phyloP scores from a whole-genome alignment of 768 basidiomycete genomes.

The Fomitopsis pulvina region DNA sequence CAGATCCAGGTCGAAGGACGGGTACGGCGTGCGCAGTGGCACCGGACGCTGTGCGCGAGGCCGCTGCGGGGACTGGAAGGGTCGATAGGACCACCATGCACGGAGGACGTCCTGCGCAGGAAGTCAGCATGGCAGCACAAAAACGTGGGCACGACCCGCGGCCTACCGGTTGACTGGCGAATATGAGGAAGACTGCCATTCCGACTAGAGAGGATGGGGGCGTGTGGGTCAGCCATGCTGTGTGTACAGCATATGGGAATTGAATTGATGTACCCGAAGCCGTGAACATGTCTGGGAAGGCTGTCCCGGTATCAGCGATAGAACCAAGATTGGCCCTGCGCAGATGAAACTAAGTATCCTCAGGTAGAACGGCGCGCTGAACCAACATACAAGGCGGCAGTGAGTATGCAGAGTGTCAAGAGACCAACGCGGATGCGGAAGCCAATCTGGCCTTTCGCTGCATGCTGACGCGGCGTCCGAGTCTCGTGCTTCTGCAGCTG shows the following conservation, averaged over 20 bases:
- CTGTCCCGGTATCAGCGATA: constrained; percentile 3
- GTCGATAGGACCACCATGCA: constrained; percentile 16
- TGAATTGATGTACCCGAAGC: constrained; percentile 16
- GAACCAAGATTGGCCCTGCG: constrained; percentile 6
- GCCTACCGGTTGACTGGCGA: constrained; percentile 18
- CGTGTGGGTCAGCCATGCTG: neutral
- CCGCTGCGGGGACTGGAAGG: neutral
- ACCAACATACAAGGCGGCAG: constrained; percentile 16
- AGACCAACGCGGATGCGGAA: constrained; percentile 16
- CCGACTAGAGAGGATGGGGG: constrained; percentile 13
- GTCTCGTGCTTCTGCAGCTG: constrained; percentile 5
- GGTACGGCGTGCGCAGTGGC: constrained; percentile 6
- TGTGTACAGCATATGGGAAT: neutral
- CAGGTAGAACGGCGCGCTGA: neutral
- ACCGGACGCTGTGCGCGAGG: neutral
- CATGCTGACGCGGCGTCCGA: neutral
- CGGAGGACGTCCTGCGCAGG: constrained; percentile 15
- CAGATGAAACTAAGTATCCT: neutral
- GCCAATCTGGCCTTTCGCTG: constrained; percentile 12
- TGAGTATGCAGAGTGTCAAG: constrained; percentile 19
- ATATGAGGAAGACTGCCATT: constrained; percentile 19
- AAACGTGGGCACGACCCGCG: neutral
- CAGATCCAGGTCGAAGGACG: constrained; percentile 9
- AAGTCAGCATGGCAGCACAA: neutral
- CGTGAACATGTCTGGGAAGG: constrained; percentile 20